Conservation (phyloP, 495 filamentous ascomycete genomes). For the Daldinia caldariorum region DNA sequence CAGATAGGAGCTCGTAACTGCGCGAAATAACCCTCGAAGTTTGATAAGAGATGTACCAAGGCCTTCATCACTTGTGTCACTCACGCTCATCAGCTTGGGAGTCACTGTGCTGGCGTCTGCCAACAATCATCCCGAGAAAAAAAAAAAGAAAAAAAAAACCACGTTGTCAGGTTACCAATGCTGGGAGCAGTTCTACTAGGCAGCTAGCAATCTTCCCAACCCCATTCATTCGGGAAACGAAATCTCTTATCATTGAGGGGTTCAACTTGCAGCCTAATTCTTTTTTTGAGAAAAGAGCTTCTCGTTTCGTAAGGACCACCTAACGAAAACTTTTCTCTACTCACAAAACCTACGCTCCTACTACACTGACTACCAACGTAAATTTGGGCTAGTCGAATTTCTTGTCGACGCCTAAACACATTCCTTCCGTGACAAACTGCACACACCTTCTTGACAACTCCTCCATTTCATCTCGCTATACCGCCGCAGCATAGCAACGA, state of each 20-base stretch:
- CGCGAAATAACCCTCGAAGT: neutral
- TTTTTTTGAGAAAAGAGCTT: neutral
- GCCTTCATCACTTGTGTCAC: neutral
- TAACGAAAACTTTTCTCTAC: constrained; percentile 1
- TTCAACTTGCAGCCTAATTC: neutral
- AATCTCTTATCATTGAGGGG: neutral
- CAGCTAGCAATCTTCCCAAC: neutral
- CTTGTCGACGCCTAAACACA: neutral
- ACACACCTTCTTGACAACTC: neutral
- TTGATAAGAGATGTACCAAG: neutral
- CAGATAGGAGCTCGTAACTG: neutral
- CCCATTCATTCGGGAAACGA: neutral
- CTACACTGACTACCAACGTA: neutral
- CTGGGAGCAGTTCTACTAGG: neutral
- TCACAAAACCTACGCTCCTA: neutral
- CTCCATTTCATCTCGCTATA: neutral
- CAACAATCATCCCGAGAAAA: neutral
- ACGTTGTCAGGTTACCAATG: neutral
- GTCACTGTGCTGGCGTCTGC: neutral
- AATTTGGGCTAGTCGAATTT: neutral
- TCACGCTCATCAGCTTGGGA: neutral
- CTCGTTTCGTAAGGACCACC: neutral
- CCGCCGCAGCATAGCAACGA: neutral
- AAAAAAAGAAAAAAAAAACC: too few relatives aligned
- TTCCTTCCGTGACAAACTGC: neutral